A percentile compares a stretch with the other conserved stretches of the same genome.
Evolutionary conservation across 176 grass and related monocot genomes (phyloP).

Genomic region (Chloris gayana): DNA sequence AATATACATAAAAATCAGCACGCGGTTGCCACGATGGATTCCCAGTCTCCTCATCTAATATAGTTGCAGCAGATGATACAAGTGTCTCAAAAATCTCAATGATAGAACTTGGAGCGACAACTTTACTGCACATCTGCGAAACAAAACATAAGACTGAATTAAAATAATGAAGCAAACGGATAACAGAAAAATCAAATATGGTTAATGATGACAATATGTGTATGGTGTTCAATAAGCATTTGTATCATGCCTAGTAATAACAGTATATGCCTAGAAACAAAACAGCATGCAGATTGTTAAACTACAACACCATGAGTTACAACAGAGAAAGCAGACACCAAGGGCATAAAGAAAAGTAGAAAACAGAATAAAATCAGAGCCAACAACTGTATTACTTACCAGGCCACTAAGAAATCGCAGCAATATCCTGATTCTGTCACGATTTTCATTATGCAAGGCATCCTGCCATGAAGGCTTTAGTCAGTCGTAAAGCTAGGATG

Average conservation of each 20-base stretch:
- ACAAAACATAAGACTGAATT: slow-evolving; percentile 40
- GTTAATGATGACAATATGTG: not conserved
- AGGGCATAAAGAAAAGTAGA: slow-evolving; percentile 26
- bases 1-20: slow-evolving; percentile 97
- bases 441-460: slow-evolving; percentile 76
- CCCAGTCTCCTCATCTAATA: slow-evolving; percentile 85
- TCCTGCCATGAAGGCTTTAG: slow-evolving; percentile 58
- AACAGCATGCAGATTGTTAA: not conserved
- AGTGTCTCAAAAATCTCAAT: slow-evolving; percentile 83
- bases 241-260: slow-evolving; percentile 10
- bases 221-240: not conserved
- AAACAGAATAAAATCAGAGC: slow-evolving; percentile 35
- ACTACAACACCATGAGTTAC: not conserved
- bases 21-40: slow-evolving; percentile 88
- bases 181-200: slow-evolving; percentile 26
- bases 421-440: slow-evolving; percentile 84
- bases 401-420: slow-evolving; percentile 86
- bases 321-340: slow-evolving; percentile 18
- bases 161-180: slow-evolving; percentile 14
- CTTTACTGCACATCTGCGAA: slow-evolving; percentile 96
- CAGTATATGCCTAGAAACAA: slow-evolving; percentile 2
- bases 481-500: slow-evolving; percentile 13
- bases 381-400: slow-evolving; percentile 53
- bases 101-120: slow-evolving; percentile 78
- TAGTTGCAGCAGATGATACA: slow-evolving; percentile 85